Evolutionary conservation across 2,329 filamentous ascomycete species (phyloP), one percentile per base, ranked within the genome.

Genomic region (Fusarium pilosicola): DNA sequence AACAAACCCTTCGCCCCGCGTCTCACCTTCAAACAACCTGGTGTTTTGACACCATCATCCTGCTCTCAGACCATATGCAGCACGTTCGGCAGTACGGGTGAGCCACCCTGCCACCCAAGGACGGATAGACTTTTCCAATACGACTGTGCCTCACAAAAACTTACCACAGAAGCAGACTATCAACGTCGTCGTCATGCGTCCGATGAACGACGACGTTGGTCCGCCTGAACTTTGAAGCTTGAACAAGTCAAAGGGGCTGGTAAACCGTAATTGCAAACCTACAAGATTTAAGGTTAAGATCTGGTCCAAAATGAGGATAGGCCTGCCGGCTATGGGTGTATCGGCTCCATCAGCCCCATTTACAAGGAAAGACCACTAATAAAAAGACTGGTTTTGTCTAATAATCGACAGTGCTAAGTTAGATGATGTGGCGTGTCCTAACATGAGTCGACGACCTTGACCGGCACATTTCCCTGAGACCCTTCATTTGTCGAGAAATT

Each of bases 401-500:
- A 46, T 59, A 65, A 58, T 66, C 49, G 56, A 58, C 32, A 57
- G 54, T 73, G 39, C 46, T 44, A 46, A 48, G 32, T 17, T 34
- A 45, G 28, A 36, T 39, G 45, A 62, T 48, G 54, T 60, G 62
- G 61, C 55, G 52, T 59, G 54, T 49, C 38, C 36, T 54, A 74
- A 57, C 48, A 51, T 62, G 39, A 62, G 49, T 66, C 56, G 39
- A 41, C 36, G n/a, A 55, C 20, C 24, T 51, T 20, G 24, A 30
- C 34, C 56, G 34, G 34, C 41, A 42, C 51, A 39, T 66, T 46
- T 66, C 39, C 46, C 30, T 44, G 51, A 58, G 48, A 39, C 44
- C 44, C n/a, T 55, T 71, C 66, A 64, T 68, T 71, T 74, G 42
- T 45, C 20, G 24, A 68, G 65, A 63, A 63, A 74, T 74, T 71